Base-by-base conservation (phyloP, 2,329 filamentous ascomycete genomes). In the Ascocoryne sarcoides region DNA sequence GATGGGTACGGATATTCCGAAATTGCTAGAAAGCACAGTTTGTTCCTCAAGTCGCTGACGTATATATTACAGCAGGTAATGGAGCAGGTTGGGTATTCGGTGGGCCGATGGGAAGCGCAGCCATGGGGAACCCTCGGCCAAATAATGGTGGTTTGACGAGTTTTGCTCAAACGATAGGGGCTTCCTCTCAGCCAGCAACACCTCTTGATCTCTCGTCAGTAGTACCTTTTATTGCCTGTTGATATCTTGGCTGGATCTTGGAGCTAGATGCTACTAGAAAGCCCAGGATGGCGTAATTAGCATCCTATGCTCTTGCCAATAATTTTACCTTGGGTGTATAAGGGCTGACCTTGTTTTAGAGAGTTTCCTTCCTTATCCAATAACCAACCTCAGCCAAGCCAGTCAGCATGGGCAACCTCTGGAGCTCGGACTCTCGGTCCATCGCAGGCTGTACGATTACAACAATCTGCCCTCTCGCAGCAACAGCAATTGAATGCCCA, bases 341-440 rank as follows among this genome's bases (percentile, higher is more conserved):
- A n/a, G 32, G 16, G 29, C 53, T 55, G 30, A 54, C 40, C 14
- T 26, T 12, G 14, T 23, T 39, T 19, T 32, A 82, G 77, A 45
- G 77, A 82, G 55, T 82, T 82, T 40, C 78, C 78, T 7, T 79
- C 76, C 16, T 61, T 82, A 50, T 79, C 76, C 37, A 78, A 75
- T 53, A 78, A 73, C 48, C 65, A 73, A 32, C 73, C 57, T 34
- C 59, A 60, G 44, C 56, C 55, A 39, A 57, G 53, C 28, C 57
- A 59, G 35, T 57, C 57, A 16, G 53, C 53, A 17, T 61, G 58
- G 58, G 50, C 56, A 30, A 48, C 51, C 31, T 45, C 55, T 36
- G 53, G 56, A 28, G 47, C 43, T 38, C 47, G 56, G 38, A 55
- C 49, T 39, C 12, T 57, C 10, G 58, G 51, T 14, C 54, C 54